Evolutionary conservation across 495 filamentous ascomycete genomes (phyloP).

Genomic region (Immersiella caudata): DNA sequence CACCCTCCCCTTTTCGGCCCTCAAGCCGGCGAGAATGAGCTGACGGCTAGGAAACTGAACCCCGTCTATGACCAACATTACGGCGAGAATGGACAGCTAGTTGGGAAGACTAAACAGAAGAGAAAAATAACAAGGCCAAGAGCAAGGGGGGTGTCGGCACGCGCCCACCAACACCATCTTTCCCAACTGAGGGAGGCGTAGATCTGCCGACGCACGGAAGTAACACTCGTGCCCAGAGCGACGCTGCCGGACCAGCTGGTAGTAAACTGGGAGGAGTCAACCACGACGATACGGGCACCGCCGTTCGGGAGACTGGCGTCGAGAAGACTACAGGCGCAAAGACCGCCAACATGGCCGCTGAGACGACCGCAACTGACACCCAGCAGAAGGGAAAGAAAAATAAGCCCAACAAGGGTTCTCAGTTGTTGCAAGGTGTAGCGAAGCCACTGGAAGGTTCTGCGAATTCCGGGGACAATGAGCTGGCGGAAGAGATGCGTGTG

Average conservation of each 20-base stretch:
- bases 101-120: background rate
- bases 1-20: background rate
- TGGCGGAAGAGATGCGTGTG: background rate
- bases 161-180: background rate
- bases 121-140: slow-evolving; percentile 4
- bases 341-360: background rate
- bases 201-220: background rate
- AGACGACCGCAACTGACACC: background rate
- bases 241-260: background rate
- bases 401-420: background rate
- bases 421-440: background rate
- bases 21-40: background rate
- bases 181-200: background rate
- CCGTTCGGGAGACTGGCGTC: background rate
- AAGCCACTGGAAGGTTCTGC: background rate
- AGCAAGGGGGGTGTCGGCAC: background rate
- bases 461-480: background rate
- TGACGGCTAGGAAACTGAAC: background rate
- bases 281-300: too few species aligned
- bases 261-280: background rate
- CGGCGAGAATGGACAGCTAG: background rate
- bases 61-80: background rate
- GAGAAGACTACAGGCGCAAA: too few species aligned
- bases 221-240: background rate
- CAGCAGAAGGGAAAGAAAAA: slow-evolving; percentile 9